Evolutionary conservation across 2,329 filamentous ascomycete genomes (phyloP).

Genomic region (Xylaria hypoxylon): DNA sequence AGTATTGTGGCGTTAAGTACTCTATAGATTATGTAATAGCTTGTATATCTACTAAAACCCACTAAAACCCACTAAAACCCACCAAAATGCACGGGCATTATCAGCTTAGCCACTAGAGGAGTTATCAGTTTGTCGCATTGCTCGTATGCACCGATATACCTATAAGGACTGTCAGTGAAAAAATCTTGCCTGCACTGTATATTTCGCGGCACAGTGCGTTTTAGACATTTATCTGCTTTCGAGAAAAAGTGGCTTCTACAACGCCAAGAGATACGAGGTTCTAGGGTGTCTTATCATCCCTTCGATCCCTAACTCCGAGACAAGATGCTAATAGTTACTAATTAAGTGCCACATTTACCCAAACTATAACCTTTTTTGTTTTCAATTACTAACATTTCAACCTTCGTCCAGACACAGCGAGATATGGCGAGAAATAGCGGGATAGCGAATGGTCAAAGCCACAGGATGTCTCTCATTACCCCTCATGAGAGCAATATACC

Average conservation of each 20-base stretch:
- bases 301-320: slow-evolving; percentile 25
- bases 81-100: too few relatives aligned
- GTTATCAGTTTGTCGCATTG: too few relatives aligned
- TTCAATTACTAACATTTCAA: slow-evolving; percentile 18
- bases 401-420: background rate
- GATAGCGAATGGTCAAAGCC: background rate
- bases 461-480: slow-evolving; percentile 1
- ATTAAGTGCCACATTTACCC: slow-evolving; percentile 7
- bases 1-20: too few relatives aligned
- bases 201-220: slow-evolving; percentile 2
- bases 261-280: slow-evolving; percentile 32
- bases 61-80: too few relatives aligned
- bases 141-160: too few relatives aligned
- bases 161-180: slow-evolving; percentile 7
- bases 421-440: slow-evolving; percentile 5
- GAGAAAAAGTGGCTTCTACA: background rate
- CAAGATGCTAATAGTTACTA: slow-evolving; percentile 2
- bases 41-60: too few relatives aligned
- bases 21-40: too few relatives aligned
- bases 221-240: background rate
- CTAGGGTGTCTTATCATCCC: slow-evolving; percentile 23
- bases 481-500: slow-evolving; percentile 16
- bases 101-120: too few relatives aligned
- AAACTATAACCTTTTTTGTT: background rate
- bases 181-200: slow-evolving; percentile 12